Evolutionary conservation across 441 rosid species (phyloP).

Genomic region (Pelargonium myrrhifolium): DNA sequence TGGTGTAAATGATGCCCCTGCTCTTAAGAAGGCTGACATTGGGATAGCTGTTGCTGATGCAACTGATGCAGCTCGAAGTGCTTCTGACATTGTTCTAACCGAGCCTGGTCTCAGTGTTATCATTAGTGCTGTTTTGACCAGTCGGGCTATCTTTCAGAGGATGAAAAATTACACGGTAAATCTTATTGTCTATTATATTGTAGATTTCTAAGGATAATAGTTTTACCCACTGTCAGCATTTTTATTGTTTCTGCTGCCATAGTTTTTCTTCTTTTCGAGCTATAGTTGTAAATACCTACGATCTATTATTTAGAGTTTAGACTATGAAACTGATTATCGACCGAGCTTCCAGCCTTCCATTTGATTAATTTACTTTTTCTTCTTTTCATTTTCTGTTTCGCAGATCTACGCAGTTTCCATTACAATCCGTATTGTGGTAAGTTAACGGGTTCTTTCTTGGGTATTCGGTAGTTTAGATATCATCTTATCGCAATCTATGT

Average conservation of each 20-base stretch:
- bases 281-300: too few relatives aligned
- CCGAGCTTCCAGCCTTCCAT: too few relatives aligned
- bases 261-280: too few relatives aligned
- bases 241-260: too few relatives aligned
- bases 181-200: too few relatives aligned
- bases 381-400: neutral
- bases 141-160: constrained; percentile 46
- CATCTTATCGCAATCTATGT: neutral
- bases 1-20: constrained; percentile 50
- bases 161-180: constrained; percentile 51
- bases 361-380: neutral
- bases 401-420: constrained; percentile 53
- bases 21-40: constrained; percentile 52
- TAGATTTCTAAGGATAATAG: too few relatives aligned
- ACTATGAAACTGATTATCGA: too few relatives aligned
- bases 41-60: constrained; percentile 58
- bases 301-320: too few relatives aligned
- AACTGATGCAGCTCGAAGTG: constrained; percentile 52
- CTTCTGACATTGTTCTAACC: constrained; percentile 47
- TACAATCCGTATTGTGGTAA: constrained; percentile 49
- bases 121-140: constrained; percentile 44
- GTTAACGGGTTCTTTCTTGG: constrained; percentile 8
- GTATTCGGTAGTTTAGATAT: too few relatives aligned
- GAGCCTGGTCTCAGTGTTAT: constrained; percentile 54
- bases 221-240: too few relatives aligned